Conservation (phyloP, 164 flowering plant genomes). For the Liriodendron chinense region DNA sequence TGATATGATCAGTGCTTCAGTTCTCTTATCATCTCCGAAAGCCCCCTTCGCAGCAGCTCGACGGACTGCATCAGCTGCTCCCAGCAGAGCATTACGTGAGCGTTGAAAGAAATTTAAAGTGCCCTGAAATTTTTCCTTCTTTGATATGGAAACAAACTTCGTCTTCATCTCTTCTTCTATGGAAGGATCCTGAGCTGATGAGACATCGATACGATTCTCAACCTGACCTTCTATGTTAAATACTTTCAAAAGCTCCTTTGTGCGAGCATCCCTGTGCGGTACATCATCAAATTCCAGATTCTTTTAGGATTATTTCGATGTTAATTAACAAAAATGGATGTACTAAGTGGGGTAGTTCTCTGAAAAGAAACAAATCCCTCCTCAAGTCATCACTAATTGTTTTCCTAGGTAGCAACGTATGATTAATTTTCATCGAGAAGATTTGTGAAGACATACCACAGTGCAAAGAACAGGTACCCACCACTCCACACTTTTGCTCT, state of each 20-base stretch:
- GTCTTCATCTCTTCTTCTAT: conserved; percentile 76
- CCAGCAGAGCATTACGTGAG: conserved; percentile 93
- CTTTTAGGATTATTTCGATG: background rate
- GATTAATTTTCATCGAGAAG: background rate
- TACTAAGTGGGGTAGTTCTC: background rate
- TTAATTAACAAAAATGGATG: background rate
- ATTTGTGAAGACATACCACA: conserved; percentile 55
- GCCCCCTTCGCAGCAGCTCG: conserved; percentile 76
- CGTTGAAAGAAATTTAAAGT: conserved; percentile 63
- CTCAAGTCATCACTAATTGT: background rate
- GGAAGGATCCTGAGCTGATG: conserved; percentile 45
- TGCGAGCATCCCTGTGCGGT: conserved; percentile 81
- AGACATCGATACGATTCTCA: conserved; percentile 66
- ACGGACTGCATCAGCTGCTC: conserved; percentile 99
- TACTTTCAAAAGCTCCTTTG: conserved; percentile 83
- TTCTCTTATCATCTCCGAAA: conserved; percentile 72
- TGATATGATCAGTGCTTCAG: conserved; percentile 64
- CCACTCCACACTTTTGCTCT: conserved; percentile 88
- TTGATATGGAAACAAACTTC: conserved; percentile 60
- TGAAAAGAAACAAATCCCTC: background rate
- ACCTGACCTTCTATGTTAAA: conserved; percentile 80
- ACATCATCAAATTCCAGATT: background rate
- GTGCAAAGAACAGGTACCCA: conserved; percentile 54
- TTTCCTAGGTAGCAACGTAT: background rate
- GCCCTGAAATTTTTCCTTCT: conserved; percentile 78